Base-by-base conservation (phyloP, 164 flowering plant genomes). In the Sedum album region DNA sequence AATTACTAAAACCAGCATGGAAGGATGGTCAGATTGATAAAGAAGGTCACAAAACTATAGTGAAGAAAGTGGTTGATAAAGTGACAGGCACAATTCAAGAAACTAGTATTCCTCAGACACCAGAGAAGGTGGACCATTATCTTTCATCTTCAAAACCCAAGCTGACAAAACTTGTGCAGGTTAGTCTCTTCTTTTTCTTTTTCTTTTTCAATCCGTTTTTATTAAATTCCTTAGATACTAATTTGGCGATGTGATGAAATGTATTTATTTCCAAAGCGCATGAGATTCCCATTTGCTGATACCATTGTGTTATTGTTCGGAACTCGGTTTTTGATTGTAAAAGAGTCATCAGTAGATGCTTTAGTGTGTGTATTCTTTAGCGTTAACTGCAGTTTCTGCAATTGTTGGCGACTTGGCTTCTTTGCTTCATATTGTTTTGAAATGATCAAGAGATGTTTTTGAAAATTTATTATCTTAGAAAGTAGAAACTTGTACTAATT, bases 1-100 rank as follows among this genome's bases (percentile, higher is more conserved):
- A 90, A 73, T 79, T 89, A 68, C 72, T 94, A 28, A 94, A 91
- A 78, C 97, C 99, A 4, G 71, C 82, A 23, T 94, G 99, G 97
- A 94, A 87, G 78, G 96, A 88, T 78, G 97, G 99, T 38, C 89
- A 79, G 65, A 73, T 94, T 73, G 84, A 83, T 75, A 88, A 83
- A 79, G 99, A 91, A n/a, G 93, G 77, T 64, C 85, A 87, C 82
- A 88, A 91, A 72, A 83, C 82, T 36, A 83, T 94, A 35, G 97
- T 94, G 73, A 94, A 94, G 82, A 94, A 88, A 81, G 96, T 84
- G 48, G 89, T 85, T 31, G 96, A 90, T 60, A 91, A 94, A 75
- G 91, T 94, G 49, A 82, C 84, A 23, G 74, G 85, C 65, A 66
- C 90, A 1, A 69, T 91, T 70, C 88, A 82, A 57, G 82, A 74